Percentiles rank a stretch among this genome's conserved stretches.
phyloP scores from a whole-genome alignment of 1,284 basidiomycete genomes.

The Heliocybe sulcata region DNA sequence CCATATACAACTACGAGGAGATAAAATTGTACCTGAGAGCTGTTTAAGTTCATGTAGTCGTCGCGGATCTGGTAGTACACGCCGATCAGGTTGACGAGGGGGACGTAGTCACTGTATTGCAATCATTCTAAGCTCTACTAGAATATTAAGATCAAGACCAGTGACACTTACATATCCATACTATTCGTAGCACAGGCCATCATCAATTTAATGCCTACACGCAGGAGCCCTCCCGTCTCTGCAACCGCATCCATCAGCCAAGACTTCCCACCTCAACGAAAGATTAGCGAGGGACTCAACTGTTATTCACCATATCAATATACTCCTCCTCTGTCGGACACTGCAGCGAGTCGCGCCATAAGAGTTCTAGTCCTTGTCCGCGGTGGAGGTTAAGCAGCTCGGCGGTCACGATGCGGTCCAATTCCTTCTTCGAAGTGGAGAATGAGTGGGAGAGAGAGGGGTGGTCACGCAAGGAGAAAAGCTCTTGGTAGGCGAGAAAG shows the following conservation, averaged over 20 bases:
- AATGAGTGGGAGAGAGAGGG: no score
- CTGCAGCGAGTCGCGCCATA: constrained; percentile 88
- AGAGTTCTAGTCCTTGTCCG: constrained; percentile 92
- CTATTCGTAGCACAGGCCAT: constrained; percentile 77
- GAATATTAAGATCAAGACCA: not conserved
- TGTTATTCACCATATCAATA: constrained; percentile 93
- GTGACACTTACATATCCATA: constrained; percentile 47
- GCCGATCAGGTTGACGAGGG: constrained; percentile 91
- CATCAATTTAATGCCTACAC: constrained; percentile 94
- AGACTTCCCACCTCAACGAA: no score
- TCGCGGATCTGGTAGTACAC: constrained; percentile 96
- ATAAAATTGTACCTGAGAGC: constrained; percentile 50
- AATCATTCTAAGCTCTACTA: not conserved
- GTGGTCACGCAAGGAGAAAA: constrained; percentile 45
- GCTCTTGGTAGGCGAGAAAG: constrained; percentile 81
- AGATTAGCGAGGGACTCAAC: constrained; percentile 36
- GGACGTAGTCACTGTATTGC: constrained; percentile 72
- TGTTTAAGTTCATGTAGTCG: constrained; percentile 95
- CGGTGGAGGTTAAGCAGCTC: constrained; percentile 90
- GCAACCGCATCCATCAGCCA: constrained; percentile 11
- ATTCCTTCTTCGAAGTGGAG: constrained; percentile 23
- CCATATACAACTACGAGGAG: not conserved
- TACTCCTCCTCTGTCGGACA: constrained; percentile 97
- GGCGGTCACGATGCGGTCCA: constrained; percentile 75
- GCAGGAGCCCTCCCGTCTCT: constrained; percentile 95